A percentile compares a stretch with the other conserved stretches of the same genome.
Evolutionary conservation across 1,139 yeast species (phyloP).

Genomic region (Saccharomyces hybrid): DNA sequence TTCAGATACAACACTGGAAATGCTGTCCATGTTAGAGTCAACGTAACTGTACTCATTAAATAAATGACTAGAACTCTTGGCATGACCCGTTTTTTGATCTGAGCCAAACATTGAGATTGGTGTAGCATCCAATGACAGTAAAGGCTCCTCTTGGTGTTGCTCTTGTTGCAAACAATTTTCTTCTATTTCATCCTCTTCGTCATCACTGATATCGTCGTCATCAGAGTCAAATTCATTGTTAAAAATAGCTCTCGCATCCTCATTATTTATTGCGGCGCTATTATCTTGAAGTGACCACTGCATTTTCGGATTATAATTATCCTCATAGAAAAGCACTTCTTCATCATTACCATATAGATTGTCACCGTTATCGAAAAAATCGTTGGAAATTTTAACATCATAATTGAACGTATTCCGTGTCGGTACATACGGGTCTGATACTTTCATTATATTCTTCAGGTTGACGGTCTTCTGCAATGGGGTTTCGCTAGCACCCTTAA

Average conservation of each 20-base stretch:
- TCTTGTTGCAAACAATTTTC: neutral
- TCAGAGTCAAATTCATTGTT: constrained; percentile 40
- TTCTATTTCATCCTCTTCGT: constrained; percentile 33
- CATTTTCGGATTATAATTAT: constrained; percentile 34
- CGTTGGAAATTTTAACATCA: constrained; percentile 11
- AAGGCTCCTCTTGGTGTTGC: neutral
- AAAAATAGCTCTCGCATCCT: constrained; percentile 35
- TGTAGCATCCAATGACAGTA: neutral
- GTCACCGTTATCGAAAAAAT: constrained; percentile 7
- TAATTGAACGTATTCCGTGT: neutral
- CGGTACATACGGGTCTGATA: constrained; percentile 5
- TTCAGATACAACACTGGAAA: neutral
- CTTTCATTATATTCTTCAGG: constrained; percentile 14
- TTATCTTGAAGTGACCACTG: constrained; percentile 32
- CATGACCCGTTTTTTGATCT: neutral
- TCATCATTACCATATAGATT: constrained; percentile 12
- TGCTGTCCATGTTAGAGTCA: constrained; percentile 21
- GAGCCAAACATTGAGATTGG: neutral
- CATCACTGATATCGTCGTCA: constrained; percentile 22
- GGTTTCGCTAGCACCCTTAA: constrained; percentile 5
- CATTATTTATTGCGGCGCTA: constrained; percentile 26
- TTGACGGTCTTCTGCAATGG: constrained; percentile 23
- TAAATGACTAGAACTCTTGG: constrained; percentile 33
- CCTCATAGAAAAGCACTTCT: constrained; percentile 13
- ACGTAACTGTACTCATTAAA: constrained; percentile 37